Conservation (phyloP, 345 rosid species). For the Cardamine resedifolia region DNA sequence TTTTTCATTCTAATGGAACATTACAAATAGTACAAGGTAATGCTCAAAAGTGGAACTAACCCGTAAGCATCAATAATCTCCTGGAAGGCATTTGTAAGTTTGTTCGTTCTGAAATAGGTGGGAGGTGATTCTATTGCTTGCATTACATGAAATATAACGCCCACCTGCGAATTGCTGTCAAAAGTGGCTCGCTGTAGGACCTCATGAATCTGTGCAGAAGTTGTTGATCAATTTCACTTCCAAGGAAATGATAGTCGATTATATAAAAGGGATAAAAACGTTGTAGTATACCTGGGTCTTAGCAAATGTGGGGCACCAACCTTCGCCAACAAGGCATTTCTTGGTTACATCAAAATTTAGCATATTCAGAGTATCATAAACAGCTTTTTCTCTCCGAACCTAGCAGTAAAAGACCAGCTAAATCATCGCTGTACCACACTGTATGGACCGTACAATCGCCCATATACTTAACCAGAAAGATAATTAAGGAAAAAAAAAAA, state of each 20-base stretch:
- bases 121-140: constrained; percentile 89
- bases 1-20: constrained; percentile 13
- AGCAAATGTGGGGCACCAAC: constrained; percentile 97
- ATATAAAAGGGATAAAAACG: constrained; percentile 13
- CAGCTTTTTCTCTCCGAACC: constrained; percentile 91
- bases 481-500: background rate
- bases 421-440: constrained; percentile 19
- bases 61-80: constrained; percentile 99
- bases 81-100: constrained; percentile 85
- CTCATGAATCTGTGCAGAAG: constrained; percentile 78
- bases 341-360: constrained; percentile 96
- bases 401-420: constrained; percentile 37
- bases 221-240: constrained; percentile 24
- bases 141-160: constrained; percentile 90
- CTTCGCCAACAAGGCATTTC: constrained; percentile 97
- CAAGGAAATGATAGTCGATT: constrained; percentile 15
- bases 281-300: constrained; percentile 61
- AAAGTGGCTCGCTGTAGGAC: constrained; percentile 86
- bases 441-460: constrained; percentile 3
- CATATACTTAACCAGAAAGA: constrained; percentile 10
- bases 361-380: constrained; percentile 89
- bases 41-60: constrained; percentile 48
- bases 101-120: constrained; percentile 85
- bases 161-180: constrained; percentile 92
- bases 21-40: constrained; percentile 9